Base-by-base conservation (phyloP, 108 stramenopile species). In the Parietichytrium sp. region DNA sequence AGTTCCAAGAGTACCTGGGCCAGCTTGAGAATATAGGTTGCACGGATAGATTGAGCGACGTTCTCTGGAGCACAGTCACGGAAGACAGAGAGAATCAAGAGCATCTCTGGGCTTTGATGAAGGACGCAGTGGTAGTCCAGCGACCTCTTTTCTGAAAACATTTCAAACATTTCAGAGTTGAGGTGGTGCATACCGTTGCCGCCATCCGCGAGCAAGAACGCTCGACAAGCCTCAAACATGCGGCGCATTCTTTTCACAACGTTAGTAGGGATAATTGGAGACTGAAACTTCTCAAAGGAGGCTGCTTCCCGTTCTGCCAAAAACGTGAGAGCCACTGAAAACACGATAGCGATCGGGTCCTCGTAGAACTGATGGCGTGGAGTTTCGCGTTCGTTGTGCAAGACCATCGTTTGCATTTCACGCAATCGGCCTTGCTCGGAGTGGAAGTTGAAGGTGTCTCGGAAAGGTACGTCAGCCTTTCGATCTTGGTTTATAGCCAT, bases 11-110 rank as follows among this genome's bases (percentile, higher is more conserved):
- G 61, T 10, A 33, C 45, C 25, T 72, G 61, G 1, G 61, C 61
- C 29, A 72, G 61, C 61, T 72, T 72, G 61, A 72, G 61, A n/a
- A 23, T 45, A 2, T 72, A 72, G 10, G 45, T n/a, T n/a, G 61
- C 61, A 6, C 45, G 61, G 20, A 72, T 25, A 6, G 61, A 33
- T 16, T 33, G 36, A 33, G 38, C 36, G 61, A 33, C 36, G 3
- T 42, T 72, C 61, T 72, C 38, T 10, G 61, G 61, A n/a, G 61
- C 13, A 0, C 38, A 42, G 33, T 72, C 61, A 25, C 33, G 45
- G 38, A 72, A 42, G 61, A 33, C 36, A 6, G 61, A 72, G 3
- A 72, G 61, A 15, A 72, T 42, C 29, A 72, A 42, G 25, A 72
- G 36, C 1, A 72, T 33, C 42, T 72, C 61, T 45, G 61, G 61